Evolutionary conservation across 2,329 filamentous ascomycete species (phyloP).

Genomic region (Fusarium solani-melongenae): DNA sequence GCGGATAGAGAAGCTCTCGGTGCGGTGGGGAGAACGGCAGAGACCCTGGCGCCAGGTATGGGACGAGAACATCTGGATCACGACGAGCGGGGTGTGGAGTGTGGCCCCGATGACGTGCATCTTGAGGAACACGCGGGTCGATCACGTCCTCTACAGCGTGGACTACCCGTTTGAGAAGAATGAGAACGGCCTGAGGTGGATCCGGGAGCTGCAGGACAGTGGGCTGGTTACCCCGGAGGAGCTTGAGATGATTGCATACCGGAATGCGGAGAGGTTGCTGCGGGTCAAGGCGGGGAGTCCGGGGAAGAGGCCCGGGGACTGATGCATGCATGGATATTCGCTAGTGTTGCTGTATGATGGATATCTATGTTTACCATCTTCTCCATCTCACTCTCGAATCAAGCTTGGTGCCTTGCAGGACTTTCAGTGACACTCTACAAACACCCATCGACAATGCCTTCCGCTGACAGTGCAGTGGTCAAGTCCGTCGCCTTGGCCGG

Average conservation of each 20-base stretch:
- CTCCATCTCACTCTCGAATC: background rate
- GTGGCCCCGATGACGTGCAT: conserved; percentile 59
- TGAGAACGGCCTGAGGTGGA: conserved; percentile 59
- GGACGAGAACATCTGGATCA: conserved; percentile 67
- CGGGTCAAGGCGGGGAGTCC: conserved; percentile 39
- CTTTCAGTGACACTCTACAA: background rate
- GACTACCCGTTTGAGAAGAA: conserved; percentile 67
- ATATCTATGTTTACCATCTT: background rate
- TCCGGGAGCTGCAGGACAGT: conserved; percentile 60
- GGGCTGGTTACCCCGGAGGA: conserved; percentile 61
- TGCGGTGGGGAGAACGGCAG: conserved; percentile 45
- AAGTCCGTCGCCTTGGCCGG: conserved; percentile 1
- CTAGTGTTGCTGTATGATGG: background rate
- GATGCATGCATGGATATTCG: background rate
- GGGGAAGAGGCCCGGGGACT: background rate
- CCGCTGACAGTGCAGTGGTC: background rate
- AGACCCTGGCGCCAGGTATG: conserved; percentile 61
- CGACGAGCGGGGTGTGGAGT: conserved; percentile 65
- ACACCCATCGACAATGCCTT: background rate
- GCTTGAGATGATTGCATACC: conserved; percentile 60
- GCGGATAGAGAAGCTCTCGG: conserved; percentile 50
- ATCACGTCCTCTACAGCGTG: conserved; percentile 65
- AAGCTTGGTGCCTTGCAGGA: background rate
- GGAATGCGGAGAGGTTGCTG: conserved; percentile 63
- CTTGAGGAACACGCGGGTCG: conserved; percentile 57